Evolutionary conservation across 108 stramenopile species (phyloP).

Genomic region (Nitzschia sp.): DNA sequence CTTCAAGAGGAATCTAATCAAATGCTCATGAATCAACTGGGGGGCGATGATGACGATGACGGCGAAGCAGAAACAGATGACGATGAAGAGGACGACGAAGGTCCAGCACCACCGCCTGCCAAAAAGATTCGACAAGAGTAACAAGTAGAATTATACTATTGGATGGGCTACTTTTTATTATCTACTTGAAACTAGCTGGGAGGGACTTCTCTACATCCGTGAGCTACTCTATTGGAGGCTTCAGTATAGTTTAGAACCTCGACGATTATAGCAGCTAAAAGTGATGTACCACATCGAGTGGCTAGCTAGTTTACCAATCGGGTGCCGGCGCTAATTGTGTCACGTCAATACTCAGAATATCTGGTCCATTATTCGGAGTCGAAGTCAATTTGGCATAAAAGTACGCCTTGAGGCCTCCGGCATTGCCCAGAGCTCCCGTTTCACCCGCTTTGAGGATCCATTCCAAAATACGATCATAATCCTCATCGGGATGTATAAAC

Average conservation of each 20-base stretch:
- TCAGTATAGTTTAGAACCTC: no score
- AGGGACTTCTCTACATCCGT: no score
- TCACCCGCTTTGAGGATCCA: constrained; percentile 46
- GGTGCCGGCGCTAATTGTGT: constrained; percentile 47
- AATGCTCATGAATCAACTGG: constrained; percentile 48
- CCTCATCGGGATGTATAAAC: constrained; percentile 61
- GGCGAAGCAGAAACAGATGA: constrained; percentile 39
- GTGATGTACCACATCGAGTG: no score
- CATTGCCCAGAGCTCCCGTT: constrained; percentile 47
- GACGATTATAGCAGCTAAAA: no score
- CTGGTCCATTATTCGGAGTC: constrained; percentile 6
- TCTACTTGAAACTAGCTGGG: no score
- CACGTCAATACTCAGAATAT: constrained; percentile 45
- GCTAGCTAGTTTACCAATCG: constrained; percentile 43
- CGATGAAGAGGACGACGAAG: constrained; percentile 27
- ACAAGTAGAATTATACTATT: no score
- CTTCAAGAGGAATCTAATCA: constrained; percentile 64
- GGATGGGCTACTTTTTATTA: no score
- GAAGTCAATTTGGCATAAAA: constrained; percentile 51
- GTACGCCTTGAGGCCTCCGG: constrained; percentile 66
- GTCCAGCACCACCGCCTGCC: constrained; percentile 33
- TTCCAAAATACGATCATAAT: constrained; percentile 39
- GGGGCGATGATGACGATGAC: constrained; percentile 47
- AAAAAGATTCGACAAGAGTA: constrained; percentile 26
- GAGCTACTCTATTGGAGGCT: no score